A percentile compares a stretch with the other conserved stretches of the same genome.
Conservation (phyloP, 192 early-diverging fungal species). For the Coemansia erecta region DNA sequence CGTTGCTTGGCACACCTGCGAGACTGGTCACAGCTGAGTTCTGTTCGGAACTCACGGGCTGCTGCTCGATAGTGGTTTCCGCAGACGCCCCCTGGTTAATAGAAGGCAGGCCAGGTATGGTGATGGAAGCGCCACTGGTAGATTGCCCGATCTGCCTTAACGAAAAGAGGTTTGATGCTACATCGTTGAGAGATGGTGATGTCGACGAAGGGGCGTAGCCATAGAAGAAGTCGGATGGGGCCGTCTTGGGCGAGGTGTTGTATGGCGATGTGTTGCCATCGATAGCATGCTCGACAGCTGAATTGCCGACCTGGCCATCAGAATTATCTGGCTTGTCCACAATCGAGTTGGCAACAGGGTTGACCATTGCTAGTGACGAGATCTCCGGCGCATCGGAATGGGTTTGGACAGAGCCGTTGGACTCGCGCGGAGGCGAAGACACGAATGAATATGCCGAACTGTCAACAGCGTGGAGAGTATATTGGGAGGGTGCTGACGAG, state of each 20-base stretch:
- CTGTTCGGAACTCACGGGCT: slow-evolving; percentile 4
- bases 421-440: slow-evolving; percentile 7
- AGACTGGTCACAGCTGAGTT: slow-evolving; percentile 10
- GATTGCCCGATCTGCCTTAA: slow-evolving; percentile 20
- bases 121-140: no score
- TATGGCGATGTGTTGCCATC: neutral
- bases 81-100: neutral
- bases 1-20: slow-evolving; percentile 25
- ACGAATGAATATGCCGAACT: slow-evolving; percentile 17
- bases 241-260: neutral
- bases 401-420: neutral
- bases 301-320: neutral
- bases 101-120: no score
- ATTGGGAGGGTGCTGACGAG: slow-evolving; percentile 15
- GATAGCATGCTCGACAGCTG: neutral
- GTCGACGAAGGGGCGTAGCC: slow-evolving; percentile 5
- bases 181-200: slow-evolving; percentile 44
- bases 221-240: slow-evolving; percentile 12
- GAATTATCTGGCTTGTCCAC: neutral
- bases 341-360: slow-evolving; percentile 19
- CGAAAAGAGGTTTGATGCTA: slow-evolving; percentile 44
- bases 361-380: slow-evolving; percentile 33
- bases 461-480: slow-evolving; percentile 26
- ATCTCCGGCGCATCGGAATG: slow-evolving; percentile 7
- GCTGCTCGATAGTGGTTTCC: neutral